These are phyloP conservation scores for Sarcodon sp. DNA, from an alignment of 768 basidiomycete genomes.

Conservation along the genomic window DNA sequence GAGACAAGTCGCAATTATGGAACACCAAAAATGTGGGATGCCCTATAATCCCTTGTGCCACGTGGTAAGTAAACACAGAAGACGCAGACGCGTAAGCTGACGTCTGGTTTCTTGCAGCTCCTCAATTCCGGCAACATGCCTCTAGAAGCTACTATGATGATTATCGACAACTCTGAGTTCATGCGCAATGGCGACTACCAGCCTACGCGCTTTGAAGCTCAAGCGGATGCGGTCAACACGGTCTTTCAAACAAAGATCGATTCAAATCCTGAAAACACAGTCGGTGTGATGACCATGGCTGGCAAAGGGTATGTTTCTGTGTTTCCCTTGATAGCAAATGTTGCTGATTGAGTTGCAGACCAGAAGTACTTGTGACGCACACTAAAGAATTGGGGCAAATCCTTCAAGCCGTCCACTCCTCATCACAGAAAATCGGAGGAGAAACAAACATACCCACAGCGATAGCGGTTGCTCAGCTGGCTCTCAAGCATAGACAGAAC, in stretches of 20 bases:
- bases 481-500: slow-evolving; percentile 95
- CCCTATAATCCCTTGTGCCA: not conserved
- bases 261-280: slow-evolving; percentile 95
- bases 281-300: slow-evolving; percentile 97
- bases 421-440: slow-evolving; percentile 66
- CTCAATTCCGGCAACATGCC: slow-evolving; percentile 49
- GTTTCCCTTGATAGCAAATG: not conserved
- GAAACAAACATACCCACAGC: slow-evolving; percentile 80
- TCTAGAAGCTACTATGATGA: slow-evolving; percentile 94
- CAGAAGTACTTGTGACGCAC: slow-evolving; percentile 93
- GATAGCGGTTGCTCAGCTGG: slow-evolving; percentile 88
- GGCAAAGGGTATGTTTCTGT: slow-evolving; percentile 66
- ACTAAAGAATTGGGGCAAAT: slow-evolving; percentile 93
- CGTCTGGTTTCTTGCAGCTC: slow-evolving; percentile 5
- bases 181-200: slow-evolving; percentile 92
- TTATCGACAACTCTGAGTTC: slow-evolving; percentile 96
- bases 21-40: not conserved
- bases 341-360: slow-evolving; percentile 29
- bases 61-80: not conserved
- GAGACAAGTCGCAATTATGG: not conserved
- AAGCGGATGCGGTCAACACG: slow-evolving; percentile 81
- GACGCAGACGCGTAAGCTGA: slow-evolving; percentile 1
- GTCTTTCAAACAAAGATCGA: slow-evolving; percentile 90
- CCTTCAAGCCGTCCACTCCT: slow-evolving; percentile 61
- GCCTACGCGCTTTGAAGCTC: slow-evolving; percentile 81